Base-by-base conservation (phyloP, 2,329 filamentous ascomycete species). In the Aspergillus latus region DNA sequence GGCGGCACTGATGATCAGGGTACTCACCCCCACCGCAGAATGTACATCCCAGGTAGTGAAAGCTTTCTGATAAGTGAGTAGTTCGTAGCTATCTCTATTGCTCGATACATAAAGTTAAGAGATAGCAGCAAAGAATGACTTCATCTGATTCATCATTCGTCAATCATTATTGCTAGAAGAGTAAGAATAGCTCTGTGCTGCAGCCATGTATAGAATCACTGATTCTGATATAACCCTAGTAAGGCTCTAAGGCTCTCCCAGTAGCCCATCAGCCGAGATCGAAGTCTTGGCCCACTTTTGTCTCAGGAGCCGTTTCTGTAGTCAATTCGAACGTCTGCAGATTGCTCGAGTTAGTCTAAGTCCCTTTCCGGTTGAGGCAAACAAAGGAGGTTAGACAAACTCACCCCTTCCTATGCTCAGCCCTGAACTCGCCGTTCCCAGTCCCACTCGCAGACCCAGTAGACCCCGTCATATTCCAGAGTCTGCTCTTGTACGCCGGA, bases 401-500 rank as follows among this genome's bases (percentile, higher is more conserved):
- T 52, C 43, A 49, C 47, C 40, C 50, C 36, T 37, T 52, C 45
- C 58, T 51, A 16, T 57, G 49, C 49, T 49, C 55, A 10, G 42
- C 70, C 49, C 63, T 66, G 63, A 68, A 66, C 54, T 66, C 63
- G 21, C 55, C 67, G 21, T 61, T 57, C 34, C 58, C 55, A 29
- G 58, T 47, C 9, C 42, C 43, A 47, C 13, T 29, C 42, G 42
- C 56, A 46, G 54, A 49, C 39, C 56, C 65, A 21, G 21, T 21
- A 21, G 21, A 21, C 21, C 21, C 21, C 9, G 61, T 55, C 68
- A 69, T 72, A 67, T 72, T 62, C 73, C 76, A 78, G 15, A 78
- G 61, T 5, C 74, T 70, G 59, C 73, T 76, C 62, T 78, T 77
- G 59, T 78, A 78, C 6, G 69, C 74, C 9, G 77, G 77, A 65